phyloP scores from a whole-genome alignment of 495 filamentous ascomycete genomes.

The Barbatosphaeria neglecta region DNA sequence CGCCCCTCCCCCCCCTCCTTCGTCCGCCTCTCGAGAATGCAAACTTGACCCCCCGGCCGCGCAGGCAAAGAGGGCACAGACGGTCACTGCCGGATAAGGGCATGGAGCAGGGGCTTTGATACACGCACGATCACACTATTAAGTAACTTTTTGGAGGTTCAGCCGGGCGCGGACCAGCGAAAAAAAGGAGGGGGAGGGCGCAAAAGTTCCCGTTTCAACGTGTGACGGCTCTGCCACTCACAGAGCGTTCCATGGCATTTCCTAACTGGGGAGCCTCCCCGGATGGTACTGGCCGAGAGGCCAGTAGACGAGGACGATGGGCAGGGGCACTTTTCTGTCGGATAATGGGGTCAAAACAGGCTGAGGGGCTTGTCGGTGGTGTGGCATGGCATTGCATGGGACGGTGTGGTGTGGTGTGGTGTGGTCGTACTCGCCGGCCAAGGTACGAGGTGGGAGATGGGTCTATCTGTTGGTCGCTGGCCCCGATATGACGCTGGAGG shows the following conservation, averaged over 20 bases:
- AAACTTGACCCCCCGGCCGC: background rate
- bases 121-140: conserved; percentile 2
- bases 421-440: background rate
- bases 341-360: background rate
- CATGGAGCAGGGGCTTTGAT: conserved; percentile 6
- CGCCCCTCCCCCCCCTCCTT: too few species aligned
- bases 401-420: background rate
- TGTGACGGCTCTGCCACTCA: background rate
- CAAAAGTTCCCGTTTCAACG: background rate
- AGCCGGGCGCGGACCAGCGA: background rate
- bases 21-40: too few species aligned
- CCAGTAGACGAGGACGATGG: background rate
- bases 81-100: conserved; percentile 4
- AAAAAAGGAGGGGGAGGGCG: background rate
- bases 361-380: background rate
- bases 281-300: background rate
- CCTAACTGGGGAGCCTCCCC: background rate
- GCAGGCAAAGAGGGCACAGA: background rate
- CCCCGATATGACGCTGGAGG: too few species aligned
- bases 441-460: too few species aligned
- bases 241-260: background rate
- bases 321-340: background rate
- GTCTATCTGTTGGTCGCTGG: too few species aligned
- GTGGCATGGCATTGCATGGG: too few species aligned
- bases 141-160: background rate